Evolutionary conservation across 169 alveolate species (phyloP), one percentile per base, ranked within the genome.

Genomic region (Cryptosporidium canis): DNA sequence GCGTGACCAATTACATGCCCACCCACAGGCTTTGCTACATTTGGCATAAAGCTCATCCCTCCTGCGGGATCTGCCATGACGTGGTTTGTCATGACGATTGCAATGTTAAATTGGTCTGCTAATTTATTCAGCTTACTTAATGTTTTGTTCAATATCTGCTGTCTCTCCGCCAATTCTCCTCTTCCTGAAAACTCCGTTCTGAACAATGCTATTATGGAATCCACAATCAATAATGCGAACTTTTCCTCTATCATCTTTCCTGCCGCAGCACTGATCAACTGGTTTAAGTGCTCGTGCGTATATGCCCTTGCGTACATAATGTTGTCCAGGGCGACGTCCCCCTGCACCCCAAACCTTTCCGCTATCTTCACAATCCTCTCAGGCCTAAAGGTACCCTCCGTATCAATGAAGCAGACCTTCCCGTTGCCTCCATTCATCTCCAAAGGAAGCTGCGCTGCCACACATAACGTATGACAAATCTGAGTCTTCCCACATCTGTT

Each of bases 1-100:
- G 99, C 99, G 91, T 97, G 99, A 27, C 99, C 99, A 91, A 98
- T 95, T 64, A 98, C 98, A 93, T 98, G 99, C 0, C 99, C 99
- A 8, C 99, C 99, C 51, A 97, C 96, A 12, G 99, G 98, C 85
- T 96, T 96, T 90, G 94, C 96, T 37, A 95, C 91, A 92, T 96
- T 96, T 24, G 97, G 97, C 48, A 95, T 94, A 58, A 94, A 95
- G 92, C 96, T 94, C 84, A 95, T 94, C 16, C 95, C 93, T 29
- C 98, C 98, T 45, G 96, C 97, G n/a, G 97, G 98, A 56, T 90
- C 95, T 43, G 98, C 97, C 95, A 97, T 97, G 24, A 97, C 99
- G 83, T 97, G 98, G 85, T 98, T 98, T 1, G 99, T 97, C 68
- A 97, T 91, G 1, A 98, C 95, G 21, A 97, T 97, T 31, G 99